Conservation (phyloP, 176 grass and related monocot genomes). For the Metroxylon sagu region DNA sequence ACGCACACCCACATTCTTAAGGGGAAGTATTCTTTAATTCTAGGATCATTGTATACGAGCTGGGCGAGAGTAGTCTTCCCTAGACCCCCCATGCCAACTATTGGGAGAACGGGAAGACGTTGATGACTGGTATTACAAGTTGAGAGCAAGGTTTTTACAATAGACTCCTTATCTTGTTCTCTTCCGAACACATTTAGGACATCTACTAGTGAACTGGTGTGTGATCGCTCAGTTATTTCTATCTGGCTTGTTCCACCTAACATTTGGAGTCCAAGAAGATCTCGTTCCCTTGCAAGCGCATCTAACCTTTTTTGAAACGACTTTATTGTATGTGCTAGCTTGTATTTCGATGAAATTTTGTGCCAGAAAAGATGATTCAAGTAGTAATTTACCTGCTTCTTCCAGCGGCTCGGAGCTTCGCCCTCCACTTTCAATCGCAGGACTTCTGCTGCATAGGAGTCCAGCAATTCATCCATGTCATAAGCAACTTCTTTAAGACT, state of each 20-base stretch:
- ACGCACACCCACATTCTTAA: too few relatives aligned
- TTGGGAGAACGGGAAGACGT: slow-evolving; percentile 38
- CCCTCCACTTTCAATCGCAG: slow-evolving; percentile 34
- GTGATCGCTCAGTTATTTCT: slow-evolving; percentile 32
- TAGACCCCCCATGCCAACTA: slow-evolving; percentile 67
- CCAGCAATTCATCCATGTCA: slow-evolving; percentile 68
- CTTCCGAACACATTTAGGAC: slow-evolving; percentile 50
- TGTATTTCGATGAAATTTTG: slow-evolving; percentile 29
- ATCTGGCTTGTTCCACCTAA: slow-evolving; percentile 6
- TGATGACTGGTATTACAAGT: background rate
- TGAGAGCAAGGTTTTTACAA: too few relatives aligned
- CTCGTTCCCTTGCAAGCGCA: slow-evolving; percentile 24
- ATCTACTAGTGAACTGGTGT: slow-evolving; percentile 60
- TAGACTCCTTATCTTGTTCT: background rate
- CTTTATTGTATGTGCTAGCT: slow-evolving; percentile 38
- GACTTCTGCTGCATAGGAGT: slow-evolving; percentile 32
- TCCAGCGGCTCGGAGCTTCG: slow-evolving; percentile 18
- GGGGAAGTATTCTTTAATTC: too few relatives aligned
- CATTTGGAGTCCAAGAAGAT: slow-evolving; percentile 37
- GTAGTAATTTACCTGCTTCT: slow-evolving; percentile 34
- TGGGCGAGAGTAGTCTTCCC: too few relatives aligned
- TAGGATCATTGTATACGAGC: too few relatives aligned
- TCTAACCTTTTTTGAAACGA: background rate
- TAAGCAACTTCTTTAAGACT: slow-evolving; percentile 51
- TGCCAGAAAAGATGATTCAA: slow-evolving; percentile 30